phyloP scores from a whole-genome alignment of 129 eudicot genomes.

The Dittrichia graveolens region DNA sequence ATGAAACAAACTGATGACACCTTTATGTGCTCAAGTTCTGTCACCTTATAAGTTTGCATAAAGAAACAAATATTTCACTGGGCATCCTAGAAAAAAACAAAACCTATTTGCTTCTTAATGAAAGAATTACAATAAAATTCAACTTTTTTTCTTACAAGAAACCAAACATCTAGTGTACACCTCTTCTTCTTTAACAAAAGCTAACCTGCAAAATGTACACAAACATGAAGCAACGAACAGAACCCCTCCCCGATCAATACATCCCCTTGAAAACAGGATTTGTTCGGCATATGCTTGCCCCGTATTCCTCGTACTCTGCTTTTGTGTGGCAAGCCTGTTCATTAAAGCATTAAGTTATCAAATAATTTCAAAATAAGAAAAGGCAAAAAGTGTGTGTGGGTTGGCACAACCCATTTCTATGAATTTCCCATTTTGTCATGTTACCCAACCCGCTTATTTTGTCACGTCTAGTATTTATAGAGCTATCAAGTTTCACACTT shows the following conservation, averaged over 20 bases:
- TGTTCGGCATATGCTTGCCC: constrained; percentile 98
- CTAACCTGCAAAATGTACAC: constrained; percentile 46
- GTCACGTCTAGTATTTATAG: neutral
- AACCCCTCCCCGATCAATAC: constrained; percentile 55
- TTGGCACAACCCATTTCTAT: neutral
- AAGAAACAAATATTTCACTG: constrained; percentile 24
- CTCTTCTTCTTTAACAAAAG: constrained; percentile 40
- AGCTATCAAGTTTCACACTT: neutral
- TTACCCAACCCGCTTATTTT: neutral
- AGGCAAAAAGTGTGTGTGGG: neutral
- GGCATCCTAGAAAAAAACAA: constrained; percentile 30
- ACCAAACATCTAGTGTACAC: constrained; percentile 48
- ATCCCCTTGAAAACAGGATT: constrained; percentile 99
- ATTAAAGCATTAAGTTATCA: neutral
- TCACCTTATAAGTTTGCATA: constrained; percentile 36
- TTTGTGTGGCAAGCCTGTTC: constrained; percentile 97
- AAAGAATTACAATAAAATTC: constrained; percentile 49
- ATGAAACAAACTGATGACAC: constrained; percentile 33
- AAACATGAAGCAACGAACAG: constrained; percentile 17
- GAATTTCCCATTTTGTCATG: neutral
- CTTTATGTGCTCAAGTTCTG: constrained; percentile 34
- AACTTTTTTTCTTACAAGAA: constrained; percentile 33
- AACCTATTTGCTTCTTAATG: constrained; percentile 38
- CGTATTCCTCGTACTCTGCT: constrained; percentile 95
- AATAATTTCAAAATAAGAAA: neutral